Evolutionary conservation across 2,329 filamentous ascomycete genomes (phyloP), one percentile per base, ranked within the genome.

Genomic region (Seiridium cupressi): DNA sequence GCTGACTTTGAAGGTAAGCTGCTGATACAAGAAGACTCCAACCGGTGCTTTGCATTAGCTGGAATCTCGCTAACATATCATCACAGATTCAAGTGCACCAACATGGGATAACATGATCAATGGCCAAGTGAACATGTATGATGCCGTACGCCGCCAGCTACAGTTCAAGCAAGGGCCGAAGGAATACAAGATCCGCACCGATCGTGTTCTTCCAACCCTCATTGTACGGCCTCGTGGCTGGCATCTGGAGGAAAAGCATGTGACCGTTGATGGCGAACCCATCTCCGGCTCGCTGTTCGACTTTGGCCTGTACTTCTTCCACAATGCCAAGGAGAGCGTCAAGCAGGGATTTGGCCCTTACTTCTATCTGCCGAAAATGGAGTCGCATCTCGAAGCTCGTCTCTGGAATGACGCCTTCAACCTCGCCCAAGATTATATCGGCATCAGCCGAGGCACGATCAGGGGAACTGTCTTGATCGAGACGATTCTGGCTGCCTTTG

Each of bases 91-190:
- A 5, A 95, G 85, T 72, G 93, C 95, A 32, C 95, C 95, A 32
- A 97, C 95, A 48, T 99, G 95, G 95, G 93, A 97, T 67, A 98
- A 98, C 82, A 98, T 98, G 93, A 89, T 98, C 81, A 96, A 95
- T 69, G 95, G 95, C 64, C 95, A 99, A 79, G 89, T 97, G 67
- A 99, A 98, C 82, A 86, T 99, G 60, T 96, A 97, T 81, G 95
- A 98, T 71, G 95, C 93, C 67, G 93, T 96, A 73, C 91, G 95
- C 71, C 89, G 87, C 68, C 91, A 97, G 79, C 88, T 98, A 69
- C 94, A 98, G 81, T 98, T 98, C 84, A 96, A 95, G 83, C 90
- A 93, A 73, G 93, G 93, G 64, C 82, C 87, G 70, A 99, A 98
- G 81, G 93, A 96, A 73, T 99, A 99, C 83, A 97, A 97, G 83